Base-by-base conservation (phyloP, 2,329 filamentous ascomycete genomes). In the Raffaelea ambrosiae region DNA sequence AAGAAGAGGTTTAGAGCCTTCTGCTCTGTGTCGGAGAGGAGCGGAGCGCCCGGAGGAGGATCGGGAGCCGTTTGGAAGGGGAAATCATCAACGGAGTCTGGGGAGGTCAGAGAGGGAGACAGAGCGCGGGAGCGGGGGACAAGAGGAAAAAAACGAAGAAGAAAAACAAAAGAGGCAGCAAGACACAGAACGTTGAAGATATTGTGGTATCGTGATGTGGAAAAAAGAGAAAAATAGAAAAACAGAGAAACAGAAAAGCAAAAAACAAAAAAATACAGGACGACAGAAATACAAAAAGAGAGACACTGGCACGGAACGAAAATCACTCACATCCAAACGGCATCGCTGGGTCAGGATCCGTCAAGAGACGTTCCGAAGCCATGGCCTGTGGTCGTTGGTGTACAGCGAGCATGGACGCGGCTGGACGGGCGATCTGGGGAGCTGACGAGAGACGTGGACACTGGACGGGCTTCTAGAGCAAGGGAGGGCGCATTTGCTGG, bases 321-420 rank as follows among this genome's bases (percentile, higher is more conserved):
- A 13, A 13, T 29, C 26, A 75, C 81, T 57, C 73, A 86, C 82
- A 86, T 59, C 82, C 83, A 72, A 86, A 86, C 35, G 79, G 77
- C 60, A 77, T 67, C 16, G 21, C 2, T 9, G 26, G 9, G 54
- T 75, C 70, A 48, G 71, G 66, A 57, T 78, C 71, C 58, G 26
- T 7, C 26, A 73, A 36, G 16, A 29, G 68, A 62, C 73, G 74
- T 66, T 69, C 72, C 66, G 76, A 75, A 73, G 69, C 74, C 77
- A 81, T 81, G 62, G 67, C 76, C 48, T 47, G 38, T 62, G 69
- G 71, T 70, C 64, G 48, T 16, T 45, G 70, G 61, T 73, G 71
- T 65, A 76, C 63, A 58, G 70, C 73, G 59, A 78, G 73, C 76
- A 80, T 80, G 70, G 63, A 66, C 70, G 68, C 72, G 67, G 62